phyloP scores from a whole-genome alignment of 2,329 filamentous ascomycete species.

The Ilyonectria robusta region DNA sequence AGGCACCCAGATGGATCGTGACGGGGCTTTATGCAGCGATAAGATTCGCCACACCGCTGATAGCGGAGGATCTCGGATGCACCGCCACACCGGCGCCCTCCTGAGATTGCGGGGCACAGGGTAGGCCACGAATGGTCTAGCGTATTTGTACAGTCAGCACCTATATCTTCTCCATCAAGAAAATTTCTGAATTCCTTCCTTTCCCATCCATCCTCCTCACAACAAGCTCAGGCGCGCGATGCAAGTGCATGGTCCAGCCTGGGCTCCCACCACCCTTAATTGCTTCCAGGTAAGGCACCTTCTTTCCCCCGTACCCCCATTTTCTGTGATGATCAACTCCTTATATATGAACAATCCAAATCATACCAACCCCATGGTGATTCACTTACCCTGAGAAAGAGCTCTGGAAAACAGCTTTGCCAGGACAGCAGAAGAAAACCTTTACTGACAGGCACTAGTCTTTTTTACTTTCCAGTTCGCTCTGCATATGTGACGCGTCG shows the following conservation, averaged over 20 bases:
- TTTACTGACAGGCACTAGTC: constrained; percentile 38
- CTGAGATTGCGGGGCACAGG: constrained; percentile 41
- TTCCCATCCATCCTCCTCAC: constrained; percentile 38
- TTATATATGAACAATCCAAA: constrained; percentile 72
- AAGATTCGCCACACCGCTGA: constrained; percentile 47
- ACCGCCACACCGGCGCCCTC: constrained; percentile 53
- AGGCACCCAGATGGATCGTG: constrained; percentile 32
- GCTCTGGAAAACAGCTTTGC: constrained; percentile 40
- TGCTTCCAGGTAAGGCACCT: constrained; percentile 43
- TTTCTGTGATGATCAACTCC: constrained; percentile 52
- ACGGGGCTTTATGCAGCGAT: constrained; percentile 45
- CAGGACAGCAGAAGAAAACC: constrained; percentile 17
- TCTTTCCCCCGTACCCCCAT: constrained; percentile 11
- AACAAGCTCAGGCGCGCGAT: constrained; percentile 42
- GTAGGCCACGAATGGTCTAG: constrained; percentile 45
- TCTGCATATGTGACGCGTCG: constrained; percentile 22
- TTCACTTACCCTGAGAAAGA: constrained; percentile 69
- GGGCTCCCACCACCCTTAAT: constrained; percentile 31
- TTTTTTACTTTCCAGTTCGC: constrained; percentile 24
- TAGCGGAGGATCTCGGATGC: constrained; percentile 47
- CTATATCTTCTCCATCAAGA: constrained; percentile 43
- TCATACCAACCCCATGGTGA: constrained; percentile 73
- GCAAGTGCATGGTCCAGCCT: constrained; percentile 41
- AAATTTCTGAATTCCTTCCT: constrained; percentile 43
- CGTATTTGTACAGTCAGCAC: constrained; percentile 40